Percentiles rank a stretch among this genome's conserved stretches.
Evolutionary conservation across 2,329 filamentous ascomycete genomes (phyloP).

Genomic region (Alternaria angustiovoidea): DNA sequence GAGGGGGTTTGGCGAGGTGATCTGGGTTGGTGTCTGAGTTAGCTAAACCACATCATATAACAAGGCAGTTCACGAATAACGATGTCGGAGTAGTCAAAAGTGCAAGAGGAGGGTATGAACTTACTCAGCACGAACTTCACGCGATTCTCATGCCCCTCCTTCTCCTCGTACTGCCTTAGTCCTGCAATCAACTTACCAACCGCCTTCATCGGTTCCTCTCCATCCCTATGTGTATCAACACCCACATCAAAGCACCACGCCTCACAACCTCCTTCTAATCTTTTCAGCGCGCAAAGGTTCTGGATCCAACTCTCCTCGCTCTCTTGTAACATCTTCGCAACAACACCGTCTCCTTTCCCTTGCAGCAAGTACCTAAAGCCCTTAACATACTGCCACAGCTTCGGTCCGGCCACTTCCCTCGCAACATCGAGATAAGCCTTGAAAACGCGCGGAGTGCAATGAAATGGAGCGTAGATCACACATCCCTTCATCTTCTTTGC

Average conservation of each 20-base stretch:
- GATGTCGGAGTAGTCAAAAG: neutral
- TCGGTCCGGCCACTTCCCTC: conserved; percentile 66
- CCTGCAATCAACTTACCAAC: conserved; percentile 48
- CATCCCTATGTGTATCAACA: conserved; percentile 80
- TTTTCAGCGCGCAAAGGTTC: conserved; percentile 4
- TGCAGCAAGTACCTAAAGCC: conserved; percentile 88
- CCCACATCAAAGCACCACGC: conserved; percentile 79
- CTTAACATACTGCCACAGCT: conserved; percentile 71
- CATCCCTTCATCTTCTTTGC: conserved; percentile 68
- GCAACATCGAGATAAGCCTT: conserved; percentile 71
- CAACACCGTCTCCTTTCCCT: conserved; percentile 47
- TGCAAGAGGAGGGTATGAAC: conserved; percentile 39
- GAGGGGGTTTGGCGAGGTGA: conserved; percentile 88
- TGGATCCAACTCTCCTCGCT: conserved; percentile 19
- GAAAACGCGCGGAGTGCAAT: conserved; percentile 68
- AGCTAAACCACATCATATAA: neutral
- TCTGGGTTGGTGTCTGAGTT: conserved; percentile 59
- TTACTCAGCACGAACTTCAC: conserved; percentile 74
- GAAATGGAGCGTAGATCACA: conserved; percentile 86
- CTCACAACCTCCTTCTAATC: conserved; percentile 66
- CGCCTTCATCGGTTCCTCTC: conserved; percentile 64
- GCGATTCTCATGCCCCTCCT: conserved; percentile 61
- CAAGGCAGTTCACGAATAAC: neutral
- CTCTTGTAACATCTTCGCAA: conserved; percentile 61
- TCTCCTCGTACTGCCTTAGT: conserved; percentile 55